Percentiles rank a stretch among this genome's conserved stretches.
phyloP scores from a whole-genome alignment of 2,329 filamentous ascomycete species.

The Diaporthe capsici region DNA sequence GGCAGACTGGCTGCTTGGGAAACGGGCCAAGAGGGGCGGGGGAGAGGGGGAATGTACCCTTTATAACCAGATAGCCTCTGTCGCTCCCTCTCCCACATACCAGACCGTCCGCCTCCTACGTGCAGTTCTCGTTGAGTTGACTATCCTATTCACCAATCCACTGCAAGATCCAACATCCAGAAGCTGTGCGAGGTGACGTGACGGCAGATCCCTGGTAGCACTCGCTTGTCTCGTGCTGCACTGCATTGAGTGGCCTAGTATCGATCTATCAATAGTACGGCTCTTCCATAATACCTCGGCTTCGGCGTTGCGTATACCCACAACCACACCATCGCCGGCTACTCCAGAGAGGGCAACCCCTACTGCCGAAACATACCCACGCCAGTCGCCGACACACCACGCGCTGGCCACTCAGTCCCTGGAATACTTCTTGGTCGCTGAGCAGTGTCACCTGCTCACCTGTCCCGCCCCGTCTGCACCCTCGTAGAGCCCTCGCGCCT shows the following conservation, averaged over 20 bases:
- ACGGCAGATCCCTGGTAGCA: constrained; percentile 2
- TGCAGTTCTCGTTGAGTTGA: constrained; percentile 1
- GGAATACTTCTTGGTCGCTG: constrained; percentile 27
- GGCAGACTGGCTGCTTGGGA: neutral
- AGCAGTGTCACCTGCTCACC: constrained; percentile 23
- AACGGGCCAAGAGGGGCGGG: constrained; percentile 13
- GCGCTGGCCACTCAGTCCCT: neutral
- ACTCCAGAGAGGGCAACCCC: constrained; percentile 18
- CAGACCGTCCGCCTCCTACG: neutral
- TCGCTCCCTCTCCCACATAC: constrained; percentile 1
- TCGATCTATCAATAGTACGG: neutral
- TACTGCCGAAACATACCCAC: constrained; percentile 37
- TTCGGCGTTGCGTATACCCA: constrained; percentile 33
- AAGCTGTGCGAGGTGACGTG: neutral
- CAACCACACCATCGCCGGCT: constrained; percentile 30
- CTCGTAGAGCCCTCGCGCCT: constrained; percentile 14
- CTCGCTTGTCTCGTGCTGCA: neutral
- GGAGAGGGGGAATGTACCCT: neutral
- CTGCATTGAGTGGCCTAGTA: neutral
- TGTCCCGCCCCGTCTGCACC: neutral
- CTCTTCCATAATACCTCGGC: constrained; percentile 38
- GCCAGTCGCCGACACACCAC: constrained; percentile 23
- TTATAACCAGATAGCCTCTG: constrained; percentile 16
- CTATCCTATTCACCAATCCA: neutral
- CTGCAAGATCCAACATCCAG: constrained; percentile 6